phyloP scores from a whole-genome alignment of 805 yeast genomes.

The Monosporozyma servazzii region DNA sequence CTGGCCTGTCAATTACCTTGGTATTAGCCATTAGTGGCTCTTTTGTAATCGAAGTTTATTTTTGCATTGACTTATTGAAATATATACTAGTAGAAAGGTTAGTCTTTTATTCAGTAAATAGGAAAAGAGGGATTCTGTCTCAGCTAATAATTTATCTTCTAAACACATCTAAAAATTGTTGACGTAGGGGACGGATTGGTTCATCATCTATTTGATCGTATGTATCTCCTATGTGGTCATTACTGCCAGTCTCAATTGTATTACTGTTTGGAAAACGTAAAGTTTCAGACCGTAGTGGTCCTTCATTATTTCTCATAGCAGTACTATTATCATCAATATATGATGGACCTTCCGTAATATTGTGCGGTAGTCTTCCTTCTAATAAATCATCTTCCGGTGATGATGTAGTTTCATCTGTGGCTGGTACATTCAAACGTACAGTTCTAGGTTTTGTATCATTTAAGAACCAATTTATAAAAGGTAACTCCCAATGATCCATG shows the following conservation, averaged over 20 bases:
- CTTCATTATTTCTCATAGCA: neutral
- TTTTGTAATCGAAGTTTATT: neutral
- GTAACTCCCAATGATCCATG: constrained; percentile 26
- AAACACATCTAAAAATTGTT: constrained; percentile 53
- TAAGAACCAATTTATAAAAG: constrained; percentile 19
- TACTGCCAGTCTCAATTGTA: neutral
- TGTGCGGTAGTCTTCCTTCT: neutral
- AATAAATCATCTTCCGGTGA: neutral
- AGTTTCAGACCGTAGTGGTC: neutral
- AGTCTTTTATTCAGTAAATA: too few species aligned
- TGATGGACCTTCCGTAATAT: neutral
- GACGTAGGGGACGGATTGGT: constrained; percentile 52
- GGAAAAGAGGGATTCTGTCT: too few species aligned
- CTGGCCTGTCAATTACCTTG: too few species aligned
- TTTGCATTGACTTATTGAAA: neutral
- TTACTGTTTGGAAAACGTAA: neutral
- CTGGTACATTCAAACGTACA: neutral
- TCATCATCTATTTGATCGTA: constrained; percentile 37
- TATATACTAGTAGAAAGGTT: neutral
- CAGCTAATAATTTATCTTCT: constrained; percentile 29
- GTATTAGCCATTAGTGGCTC: too few species aligned
- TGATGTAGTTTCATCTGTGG: neutral
- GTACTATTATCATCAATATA: neutral
- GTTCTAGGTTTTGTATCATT: neutral
- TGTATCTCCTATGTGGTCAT: neutral